Base-by-base conservation (phyloP, 106 monocot genomes). In the Dioscorea dumetorum region DNA sequence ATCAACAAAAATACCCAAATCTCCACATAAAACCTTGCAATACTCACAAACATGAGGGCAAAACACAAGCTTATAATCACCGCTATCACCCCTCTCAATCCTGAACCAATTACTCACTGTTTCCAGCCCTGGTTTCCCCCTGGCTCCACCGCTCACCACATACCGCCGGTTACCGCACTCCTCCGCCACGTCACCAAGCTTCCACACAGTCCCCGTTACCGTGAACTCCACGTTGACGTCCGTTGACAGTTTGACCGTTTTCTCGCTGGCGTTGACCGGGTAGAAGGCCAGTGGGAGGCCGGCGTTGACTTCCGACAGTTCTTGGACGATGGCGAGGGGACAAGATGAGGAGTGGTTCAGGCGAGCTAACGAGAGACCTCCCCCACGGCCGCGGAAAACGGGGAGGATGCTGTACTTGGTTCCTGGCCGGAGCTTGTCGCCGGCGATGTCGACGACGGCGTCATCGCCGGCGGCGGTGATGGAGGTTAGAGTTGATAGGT, bases 321-420 rank as follows among this genome's bases (percentile, higher is more conserved):
- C 68, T 34, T 84, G 81, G 48, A 56, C 84, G 22, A 88, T 82
- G 60, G 58, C 34, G 19, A 74, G 63, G 9, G 88, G 88, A 79
- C 84, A 88, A 4, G 56, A 18, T 5, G 16, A 5, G 56, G 21
- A 6, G 14, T 3, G 49, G 60, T 33, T 24, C 60, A 28, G 73
- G 32, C 6, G 0, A 5, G 51, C 51, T 24, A 74, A 13, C 10
- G 77, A 57, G 23, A 82, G 68, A 31, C 82, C 82, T 5, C 82
- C 82, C 41, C 77, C 82, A 4, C 8, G 50, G 23, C 82, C 82
- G 10, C 31, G 72, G 71, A 57, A 11, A 48, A 66, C 72, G 18
- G 88, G 85, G 2, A 78, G 56, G 71, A 83, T 53, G 83, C 78
- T 78, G 77, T 83, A 87, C 57, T 71, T 1, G 41, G 12, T 7